Evolutionary conservation across 2,329 filamentous ascomycete species (phyloP).

Genomic region (Phialocephala subalpina): DNA sequence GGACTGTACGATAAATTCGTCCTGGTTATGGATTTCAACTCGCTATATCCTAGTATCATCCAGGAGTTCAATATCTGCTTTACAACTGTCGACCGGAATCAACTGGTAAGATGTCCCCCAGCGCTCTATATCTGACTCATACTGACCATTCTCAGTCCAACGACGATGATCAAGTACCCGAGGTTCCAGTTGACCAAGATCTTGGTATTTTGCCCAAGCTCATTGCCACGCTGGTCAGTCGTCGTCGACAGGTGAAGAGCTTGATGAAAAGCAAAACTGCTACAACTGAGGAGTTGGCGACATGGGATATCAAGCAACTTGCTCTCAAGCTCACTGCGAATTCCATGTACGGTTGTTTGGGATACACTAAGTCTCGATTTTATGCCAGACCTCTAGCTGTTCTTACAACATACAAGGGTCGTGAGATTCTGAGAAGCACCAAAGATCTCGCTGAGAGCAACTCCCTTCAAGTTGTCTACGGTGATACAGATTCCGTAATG

Average conservation of each 20-base stretch:
- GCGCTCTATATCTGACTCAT: not conserved
- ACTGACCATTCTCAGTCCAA: constrained; percentile 59
- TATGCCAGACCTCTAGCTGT: constrained; percentile 95
- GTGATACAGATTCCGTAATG: constrained; percentile 99
- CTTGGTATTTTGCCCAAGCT: constrained; percentile 89
- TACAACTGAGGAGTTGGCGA: constrained; percentile 84
- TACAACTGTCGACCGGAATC: constrained; percentile 87
- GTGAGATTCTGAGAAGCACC: constrained; percentile 95
- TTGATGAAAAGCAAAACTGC: constrained; percentile 95
- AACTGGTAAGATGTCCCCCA: constrained; percentile 62
- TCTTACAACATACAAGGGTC: constrained; percentile 95
- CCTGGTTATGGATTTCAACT: constrained; percentile 99
- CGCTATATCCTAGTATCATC: constrained; percentile 99
- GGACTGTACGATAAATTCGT: constrained; percentile 98
- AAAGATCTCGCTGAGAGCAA: constrained; percentile 95
- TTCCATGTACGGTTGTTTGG: constrained; percentile 99
- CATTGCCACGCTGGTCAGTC: constrained; percentile 89
- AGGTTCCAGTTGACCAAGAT: constrained; percentile 79
- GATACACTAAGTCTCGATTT: constrained; percentile 96
- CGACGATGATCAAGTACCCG: constrained; percentile 88
- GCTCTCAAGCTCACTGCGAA: constrained; percentile 97
- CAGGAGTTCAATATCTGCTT: constrained; percentile 99
- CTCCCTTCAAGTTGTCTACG: constrained; percentile 94
- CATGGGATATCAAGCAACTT: constrained; percentile 98
- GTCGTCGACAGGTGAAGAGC: constrained; percentile 90